Evolutionary conservation across 2,329 filamentous ascomycete species (phyloP).

Genomic region (Parasarocladium wereldwijsianum): DNA sequence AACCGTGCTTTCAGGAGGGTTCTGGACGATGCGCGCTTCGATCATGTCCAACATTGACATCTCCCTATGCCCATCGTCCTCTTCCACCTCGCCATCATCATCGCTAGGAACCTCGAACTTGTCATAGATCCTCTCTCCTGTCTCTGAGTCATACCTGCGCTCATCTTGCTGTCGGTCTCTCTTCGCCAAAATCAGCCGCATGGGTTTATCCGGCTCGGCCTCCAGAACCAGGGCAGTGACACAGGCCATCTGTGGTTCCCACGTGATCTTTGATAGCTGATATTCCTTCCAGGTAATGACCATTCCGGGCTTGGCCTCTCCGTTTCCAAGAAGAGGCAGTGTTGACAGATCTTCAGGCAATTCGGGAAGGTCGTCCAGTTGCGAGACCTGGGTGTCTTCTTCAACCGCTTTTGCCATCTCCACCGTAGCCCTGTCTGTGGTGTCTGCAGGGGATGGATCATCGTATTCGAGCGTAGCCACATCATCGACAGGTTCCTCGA

Average conservation of each 20-base stretch:
- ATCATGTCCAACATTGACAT: conserved; percentile 48
- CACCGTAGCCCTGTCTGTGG: conserved; percentile 12
- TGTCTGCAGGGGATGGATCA: conserved; percentile 12
- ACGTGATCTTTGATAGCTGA: conserved; percentile 45
- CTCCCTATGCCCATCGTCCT: conserved; percentile 47
- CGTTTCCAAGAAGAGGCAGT: conserved; percentile 33
- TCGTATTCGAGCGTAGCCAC: conserved; percentile 26
- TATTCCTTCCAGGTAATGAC: conserved; percentile 56
- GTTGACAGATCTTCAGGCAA: conserved; percentile 41
- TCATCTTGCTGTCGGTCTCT: conserved; percentile 48
- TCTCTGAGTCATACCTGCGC: conserved; percentile 47
- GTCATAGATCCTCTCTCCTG: conserved; percentile 59
- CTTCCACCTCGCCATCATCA: conserved; percentile 42
- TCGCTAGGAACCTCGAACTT: conserved; percentile 59
- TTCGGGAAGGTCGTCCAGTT: conserved; percentile 45
- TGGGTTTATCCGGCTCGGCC: conserved; percentile 29
- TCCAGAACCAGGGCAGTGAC: conserved; percentile 54
- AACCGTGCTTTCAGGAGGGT: too few relatives aligned
- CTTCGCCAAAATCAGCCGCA: conserved; percentile 53
- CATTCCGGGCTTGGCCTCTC: conserved; percentile 40
- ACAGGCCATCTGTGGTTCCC: conserved; percentile 48
- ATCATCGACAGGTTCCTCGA: conserved; percentile 7
- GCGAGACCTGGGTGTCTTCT: conserved; percentile 29
- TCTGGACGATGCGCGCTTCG: conserved; percentile 49
- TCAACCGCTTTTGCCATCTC: conserved; percentile 16